Base-by-base conservation (phyloP, 2,329 filamentous ascomycete species). In the Xylaria sp. region DNA sequence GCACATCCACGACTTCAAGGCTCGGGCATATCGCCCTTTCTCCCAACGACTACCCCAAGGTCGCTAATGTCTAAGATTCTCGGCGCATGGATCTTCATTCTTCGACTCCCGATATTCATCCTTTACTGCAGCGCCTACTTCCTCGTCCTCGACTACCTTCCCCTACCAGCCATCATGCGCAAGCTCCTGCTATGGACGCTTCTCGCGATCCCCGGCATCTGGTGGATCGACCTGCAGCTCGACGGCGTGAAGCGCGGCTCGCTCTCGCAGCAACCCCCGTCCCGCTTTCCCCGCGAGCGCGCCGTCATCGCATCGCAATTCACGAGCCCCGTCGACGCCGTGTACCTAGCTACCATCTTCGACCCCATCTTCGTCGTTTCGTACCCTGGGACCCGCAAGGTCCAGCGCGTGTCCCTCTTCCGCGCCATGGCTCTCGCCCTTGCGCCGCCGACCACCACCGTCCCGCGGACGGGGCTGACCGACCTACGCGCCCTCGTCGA, bases 221-320 rank as follows among this genome's bases (percentile, higher is more conserved):
- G 94, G 94, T 98, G 95, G 95, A 91, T 98, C 66, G 96, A 99
- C 81, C 85, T 99, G n/a, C 95, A 98, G 80, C 93, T 99, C 73
- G 96, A 99, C 79, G 95, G 95, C 67, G 96, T 99, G 63, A 94
- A 93, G 82, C 93, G 94, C 82, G 96, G 96, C 83, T 94, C 92
- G 31, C 85, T 97, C 39, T 90, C 92, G 56, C 90, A 91, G 76
- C 90, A 94, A 75, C 90, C 92, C 48, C 83, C 86, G 66, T 85
- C 90, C 68, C 89, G 93, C 49, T 89, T 98, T 20, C 96, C 96
- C 1, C 89, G 91, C 65, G 89, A 91, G 4, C 90, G 92, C 56
- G 92, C 91, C 65, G 86, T 99, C 74, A 96, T 99, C 75, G 94
- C 94, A 58, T 92, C 93, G 61, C 96, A 94, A 70, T 96, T 94